These are phyloP conservation scores for Sphagnum fallax DNA, from an alignment of 228 moss, liverwort and hornwort genomes.

Conservation along the genomic window DNA sequence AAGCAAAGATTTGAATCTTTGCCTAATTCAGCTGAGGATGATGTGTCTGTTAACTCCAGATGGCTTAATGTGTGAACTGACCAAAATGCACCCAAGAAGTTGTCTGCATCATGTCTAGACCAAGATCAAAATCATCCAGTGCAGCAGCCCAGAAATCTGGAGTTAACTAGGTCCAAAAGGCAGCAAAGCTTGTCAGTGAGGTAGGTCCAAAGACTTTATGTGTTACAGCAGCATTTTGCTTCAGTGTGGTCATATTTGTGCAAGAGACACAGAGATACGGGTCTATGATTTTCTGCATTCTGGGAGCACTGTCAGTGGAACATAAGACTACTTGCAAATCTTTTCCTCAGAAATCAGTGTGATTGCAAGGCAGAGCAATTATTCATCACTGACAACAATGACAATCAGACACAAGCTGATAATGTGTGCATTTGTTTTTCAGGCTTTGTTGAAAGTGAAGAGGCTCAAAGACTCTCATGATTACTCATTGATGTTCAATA, in stretches of 20 bases:
- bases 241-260: too few relatives aligned
- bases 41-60: neutral
- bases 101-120: neutral
- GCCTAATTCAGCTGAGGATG: neutral
- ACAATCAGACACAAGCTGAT: too few relatives aligned
- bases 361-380: too few relatives aligned
- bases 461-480: constrained; percentile 82
- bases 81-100: neutral
- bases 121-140: neutral
- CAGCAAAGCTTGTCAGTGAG: constrained; percentile 18
- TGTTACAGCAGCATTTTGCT: too few relatives aligned
- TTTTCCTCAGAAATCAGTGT: neutral
- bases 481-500: constrained; percentile 68
- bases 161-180: constrained; percentile 6
- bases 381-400: too few relatives aligned
- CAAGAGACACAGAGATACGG: too few relatives aligned
- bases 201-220: constrained; percentile 1
- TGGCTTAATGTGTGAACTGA: constrained; percentile 13
- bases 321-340: neutral
- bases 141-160: constrained; percentile 5
- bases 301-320: neutral
- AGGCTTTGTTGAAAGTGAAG: constrained; percentile 40
- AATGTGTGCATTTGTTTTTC: too few relatives aligned
- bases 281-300: neutral
- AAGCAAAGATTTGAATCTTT: too few relatives aligned